Percentiles rank a stretch among this genome's conserved stretches.
Conservation (phyloP, 208 protist genomes). For the Wallacemonas rigidus region DNA sequence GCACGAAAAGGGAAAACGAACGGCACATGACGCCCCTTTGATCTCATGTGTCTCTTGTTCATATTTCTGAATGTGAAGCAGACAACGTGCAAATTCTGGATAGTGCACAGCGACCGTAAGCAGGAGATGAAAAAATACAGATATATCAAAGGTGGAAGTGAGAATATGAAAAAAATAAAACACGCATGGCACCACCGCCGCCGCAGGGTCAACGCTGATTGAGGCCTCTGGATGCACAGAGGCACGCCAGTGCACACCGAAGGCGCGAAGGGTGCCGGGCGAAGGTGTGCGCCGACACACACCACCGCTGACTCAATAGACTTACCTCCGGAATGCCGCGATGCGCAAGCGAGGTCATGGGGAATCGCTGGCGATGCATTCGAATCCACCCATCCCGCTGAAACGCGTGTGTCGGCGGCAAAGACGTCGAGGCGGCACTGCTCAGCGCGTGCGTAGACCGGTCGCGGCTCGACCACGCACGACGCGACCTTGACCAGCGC, state of each 20-base stretch:
- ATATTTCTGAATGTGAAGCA: no score
- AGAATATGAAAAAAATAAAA: background rate
- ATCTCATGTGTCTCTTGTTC: no score
- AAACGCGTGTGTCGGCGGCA: background rate
- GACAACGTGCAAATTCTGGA: no score
- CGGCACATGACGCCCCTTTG: no score
- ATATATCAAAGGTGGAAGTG: no score
- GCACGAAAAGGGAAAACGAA: no score
- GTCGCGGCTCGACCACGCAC: no score
- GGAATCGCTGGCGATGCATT: background rate
- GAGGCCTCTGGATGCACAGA: background rate
- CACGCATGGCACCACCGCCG: no score
- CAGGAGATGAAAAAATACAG: no score
- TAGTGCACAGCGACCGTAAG: no score
- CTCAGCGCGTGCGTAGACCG: no score
- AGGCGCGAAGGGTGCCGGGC: background rate
- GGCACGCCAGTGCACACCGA: constrained; percentile 2
- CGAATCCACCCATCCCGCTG: background rate
- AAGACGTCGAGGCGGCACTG: background rate
- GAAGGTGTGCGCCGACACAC: background rate
- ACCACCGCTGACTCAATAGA: background rate
- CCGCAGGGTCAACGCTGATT: background rate
- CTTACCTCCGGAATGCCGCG: background rate
- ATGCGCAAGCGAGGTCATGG: background rate
- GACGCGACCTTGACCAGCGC: no score